These are phyloP conservation scores for Colletotrichum tanaceti DNA, from an alignment of 2,329 filamentous ascomycete genomes.

Conservation along the genomic window DNA sequence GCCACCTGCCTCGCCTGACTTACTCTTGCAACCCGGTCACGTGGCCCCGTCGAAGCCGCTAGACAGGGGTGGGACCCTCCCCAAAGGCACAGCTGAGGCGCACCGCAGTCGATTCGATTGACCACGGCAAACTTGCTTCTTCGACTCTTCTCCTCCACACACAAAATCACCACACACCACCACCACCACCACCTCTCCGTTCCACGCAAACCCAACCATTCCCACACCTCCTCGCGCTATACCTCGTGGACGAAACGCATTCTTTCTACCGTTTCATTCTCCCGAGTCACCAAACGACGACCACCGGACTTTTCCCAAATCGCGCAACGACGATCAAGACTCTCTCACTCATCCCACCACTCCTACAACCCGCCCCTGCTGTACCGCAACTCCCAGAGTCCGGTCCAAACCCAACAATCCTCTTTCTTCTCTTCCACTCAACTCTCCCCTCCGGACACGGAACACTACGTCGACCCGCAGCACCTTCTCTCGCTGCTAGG, in stretches of 20 bases:
- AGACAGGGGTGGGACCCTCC: constrained; percentile 34
- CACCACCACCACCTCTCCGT: background rate
- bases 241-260: constrained; percentile 40
- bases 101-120: constrained; percentile 26
- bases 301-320: constrained; percentile 17
- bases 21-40: constrained; percentile 20
- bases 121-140: constrained; percentile 40
- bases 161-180: constrained; percentile 22
- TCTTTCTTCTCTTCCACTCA: no score
- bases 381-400: constrained; percentile 30
- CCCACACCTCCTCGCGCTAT: constrained; percentile 30
- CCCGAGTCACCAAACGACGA: constrained; percentile 33
- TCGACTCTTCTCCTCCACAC: constrained; percentile 29
- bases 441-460: constrained; percentile 18
- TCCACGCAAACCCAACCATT: constrained; percentile 24
- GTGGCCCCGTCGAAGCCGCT: constrained; percentile 24
- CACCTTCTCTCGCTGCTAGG: background rate
- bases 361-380: background rate
- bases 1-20: no score
- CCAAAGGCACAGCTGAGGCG: constrained; percentile 34
- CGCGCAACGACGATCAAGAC: constrained; percentile 20
- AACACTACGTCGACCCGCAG: constrained; percentile 26
- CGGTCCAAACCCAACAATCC: constrained; percentile 13
- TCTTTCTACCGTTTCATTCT: constrained; percentile 35
- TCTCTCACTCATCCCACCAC: background rate